Evolutionary conservation across 805 yeast species (phyloP), one percentile per base, ranked within the genome.

Genomic region (Lipomyces sp.): DNA sequence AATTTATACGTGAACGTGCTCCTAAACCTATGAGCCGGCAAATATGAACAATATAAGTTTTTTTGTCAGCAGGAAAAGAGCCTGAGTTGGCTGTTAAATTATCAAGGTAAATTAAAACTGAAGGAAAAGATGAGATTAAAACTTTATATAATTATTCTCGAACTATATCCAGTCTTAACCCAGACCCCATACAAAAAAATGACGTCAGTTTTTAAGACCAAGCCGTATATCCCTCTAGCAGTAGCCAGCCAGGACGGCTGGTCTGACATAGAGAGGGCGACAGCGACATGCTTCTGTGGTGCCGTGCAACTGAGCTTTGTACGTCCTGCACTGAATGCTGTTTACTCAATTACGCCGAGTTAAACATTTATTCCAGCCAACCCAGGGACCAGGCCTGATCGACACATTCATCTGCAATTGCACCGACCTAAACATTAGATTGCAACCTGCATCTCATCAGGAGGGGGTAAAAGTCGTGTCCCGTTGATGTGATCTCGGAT

Each of bases 211-310:
- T 5, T n/a, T n/a, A 45, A 45, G 13, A 10, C 51, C 24, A 45
- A 45, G 13, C 51, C 7, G n/a, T 45, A 45, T n/a, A n/a, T 45
- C 51, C 51, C 51, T 45, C 24, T 10, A 4, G 51, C 51, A 1
- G 51, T 2, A 10, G 8, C 6, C 2, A n/a, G n/a, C 51, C 11
- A 45, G 8, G 51, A 45, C 29, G 3, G 51, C 51, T 45, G 51
- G 51, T 45, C 51, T 10, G 13, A 45, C 1, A 1, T 10, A 18
- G 51, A 45, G 8, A n/a, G 13, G 11, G 51, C 51, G 51, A 45
- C 51, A n/a, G 51, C 51, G 11, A 45, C 51, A 45, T 45, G 51
- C 24, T 45, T 45, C 51, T 45, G 51, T 45, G 51, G 51, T 15
- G 24, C 51, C 51, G 24, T 45, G 24, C 51, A 45, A 45, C 51